Conservation (phyloP, 371 early-diverging fungal genomes). For the Mortierella sp. region DNA sequence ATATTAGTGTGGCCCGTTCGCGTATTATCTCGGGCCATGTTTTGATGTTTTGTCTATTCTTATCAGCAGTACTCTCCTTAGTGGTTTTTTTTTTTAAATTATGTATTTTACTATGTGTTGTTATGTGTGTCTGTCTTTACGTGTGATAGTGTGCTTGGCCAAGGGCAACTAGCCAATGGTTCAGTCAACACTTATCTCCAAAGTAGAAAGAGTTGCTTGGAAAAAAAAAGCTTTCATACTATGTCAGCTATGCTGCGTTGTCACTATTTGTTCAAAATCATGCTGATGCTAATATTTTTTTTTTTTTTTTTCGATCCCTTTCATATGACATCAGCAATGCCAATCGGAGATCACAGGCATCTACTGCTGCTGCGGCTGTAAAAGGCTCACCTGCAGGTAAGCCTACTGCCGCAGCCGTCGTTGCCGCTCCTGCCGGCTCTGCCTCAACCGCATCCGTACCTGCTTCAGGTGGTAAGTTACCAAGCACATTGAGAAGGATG, state of each 20-base stretch:
- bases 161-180: not conserved
- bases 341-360: constrained; percentile 52
- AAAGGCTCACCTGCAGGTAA: constrained; percentile 31
- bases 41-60: not conserved
- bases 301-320: too few species aligned
- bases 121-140: too few species aligned
- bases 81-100: not conserved
- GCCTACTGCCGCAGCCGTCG: constrained; percentile 17
- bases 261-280: constrained; percentile 5
- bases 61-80: not conserved
- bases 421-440: not conserved
- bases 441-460: not conserved
- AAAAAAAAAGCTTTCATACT: too few species aligned
- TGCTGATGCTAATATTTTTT: not conserved
- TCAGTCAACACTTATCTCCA: not conserved
- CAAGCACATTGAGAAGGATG: not conserved
- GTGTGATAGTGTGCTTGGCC: not conserved
- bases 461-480: constrained; percentile 19
- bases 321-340: constrained; percentile 36
- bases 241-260: not conserved
- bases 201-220: not conserved
- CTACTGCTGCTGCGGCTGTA: constrained; percentile 52
- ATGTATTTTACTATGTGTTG: not conserved
- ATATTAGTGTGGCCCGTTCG: constrained; percentile 34
- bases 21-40: not conserved